Conservation (phyloP, 805 yeast genomes). For the Kodamaea leandrae region DNA sequence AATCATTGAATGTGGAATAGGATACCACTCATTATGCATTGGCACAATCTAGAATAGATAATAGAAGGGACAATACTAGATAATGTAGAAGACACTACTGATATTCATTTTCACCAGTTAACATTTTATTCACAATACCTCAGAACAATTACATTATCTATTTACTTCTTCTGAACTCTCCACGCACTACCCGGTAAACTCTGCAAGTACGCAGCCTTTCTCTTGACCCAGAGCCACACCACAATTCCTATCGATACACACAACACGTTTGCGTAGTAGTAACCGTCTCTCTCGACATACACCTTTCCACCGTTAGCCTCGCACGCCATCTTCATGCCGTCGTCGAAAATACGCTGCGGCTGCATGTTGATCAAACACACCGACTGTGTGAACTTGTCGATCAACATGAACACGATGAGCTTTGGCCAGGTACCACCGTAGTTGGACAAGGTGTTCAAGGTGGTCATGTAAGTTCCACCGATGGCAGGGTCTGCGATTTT, state of each 20-base stretch:
- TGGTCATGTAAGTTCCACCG: constrained; percentile 98
- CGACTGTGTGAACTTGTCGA: constrained; percentile 73
- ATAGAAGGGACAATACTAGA: no score
- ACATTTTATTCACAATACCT: no score
- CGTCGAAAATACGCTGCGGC: constrained; percentile 20
- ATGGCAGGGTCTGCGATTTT: constrained; percentile 91
- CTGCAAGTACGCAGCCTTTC: constrained; percentile 64
- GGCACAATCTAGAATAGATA: no score
- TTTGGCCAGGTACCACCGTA: constrained; percentile 98
- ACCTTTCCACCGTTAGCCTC: constrained; percentile 54
- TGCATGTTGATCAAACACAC: constrained; percentile 44
- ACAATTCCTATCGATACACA: constrained; percentile 68
- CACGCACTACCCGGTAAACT: constrained; percentile 70
- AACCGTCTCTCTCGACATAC: constrained; percentile 67
- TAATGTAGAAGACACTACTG: no score
- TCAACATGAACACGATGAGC: constrained; percentile 70
- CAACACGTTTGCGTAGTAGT: constrained; percentile 69
- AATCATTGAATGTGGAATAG: no score
- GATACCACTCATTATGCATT: no score
- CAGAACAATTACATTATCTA: no score
- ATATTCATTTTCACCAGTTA: no score
- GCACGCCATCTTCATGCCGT: constrained; percentile 50
- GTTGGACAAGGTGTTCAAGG: constrained; percentile 86
- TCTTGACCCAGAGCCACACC: constrained; percentile 66
- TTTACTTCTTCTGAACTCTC: constrained; percentile 47